phyloP scores from a whole-genome alignment of 192 early-diverging fungal species.

The Martensiomyces pterosporus region DNA sequence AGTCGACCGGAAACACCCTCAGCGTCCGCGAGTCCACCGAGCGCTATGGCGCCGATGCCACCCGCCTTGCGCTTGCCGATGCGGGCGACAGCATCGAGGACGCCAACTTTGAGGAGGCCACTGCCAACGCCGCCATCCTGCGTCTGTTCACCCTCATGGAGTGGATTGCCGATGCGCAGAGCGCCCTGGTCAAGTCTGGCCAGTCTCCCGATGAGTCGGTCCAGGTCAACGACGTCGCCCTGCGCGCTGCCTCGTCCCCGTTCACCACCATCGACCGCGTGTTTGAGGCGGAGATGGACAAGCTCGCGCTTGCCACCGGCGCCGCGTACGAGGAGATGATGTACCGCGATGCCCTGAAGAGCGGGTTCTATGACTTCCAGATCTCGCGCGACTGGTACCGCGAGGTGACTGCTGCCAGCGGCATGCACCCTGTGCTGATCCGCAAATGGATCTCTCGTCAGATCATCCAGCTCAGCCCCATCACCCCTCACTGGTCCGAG shows the following conservation, averaged over 20 bases:
- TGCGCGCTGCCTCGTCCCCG: constrained; percentile 52
- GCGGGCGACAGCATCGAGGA: constrained; percentile 95
- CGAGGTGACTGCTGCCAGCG: constrained; percentile 61
- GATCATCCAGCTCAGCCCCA: constrained; percentile 79
- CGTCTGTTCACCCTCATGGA: constrained; percentile 85
- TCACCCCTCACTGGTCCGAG: constrained; percentile 94
- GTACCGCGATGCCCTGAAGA: constrained; percentile 90
- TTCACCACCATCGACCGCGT: constrained; percentile 74
- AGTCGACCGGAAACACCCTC: constrained; percentile 95
- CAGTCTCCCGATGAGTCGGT: constrained; percentile 42
- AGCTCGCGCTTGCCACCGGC: constrained; percentile 62
- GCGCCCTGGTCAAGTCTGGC: constrained; percentile 49
- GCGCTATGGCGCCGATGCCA: constrained; percentile 94
- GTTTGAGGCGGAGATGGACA: constrained; percentile 89
- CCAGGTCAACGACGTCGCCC: constrained; percentile 27
- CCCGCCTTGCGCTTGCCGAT: constrained; percentile 91
- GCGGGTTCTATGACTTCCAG: constrained; percentile 86
- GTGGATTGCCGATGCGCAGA: constrained; percentile 77
- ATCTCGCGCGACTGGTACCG: constrained; percentile 85
- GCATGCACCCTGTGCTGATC: constrained; percentile 87
- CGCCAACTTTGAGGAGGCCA: constrained; percentile 96
- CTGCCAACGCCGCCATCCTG: constrained; percentile 93
- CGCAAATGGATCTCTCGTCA: constrained; percentile 79
- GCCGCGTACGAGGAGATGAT: constrained; percentile 71
- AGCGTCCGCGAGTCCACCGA: constrained; percentile 73